Conservation (phyloP, 768 basidiomycete genomes). For the Zangia roseola region DNA sequence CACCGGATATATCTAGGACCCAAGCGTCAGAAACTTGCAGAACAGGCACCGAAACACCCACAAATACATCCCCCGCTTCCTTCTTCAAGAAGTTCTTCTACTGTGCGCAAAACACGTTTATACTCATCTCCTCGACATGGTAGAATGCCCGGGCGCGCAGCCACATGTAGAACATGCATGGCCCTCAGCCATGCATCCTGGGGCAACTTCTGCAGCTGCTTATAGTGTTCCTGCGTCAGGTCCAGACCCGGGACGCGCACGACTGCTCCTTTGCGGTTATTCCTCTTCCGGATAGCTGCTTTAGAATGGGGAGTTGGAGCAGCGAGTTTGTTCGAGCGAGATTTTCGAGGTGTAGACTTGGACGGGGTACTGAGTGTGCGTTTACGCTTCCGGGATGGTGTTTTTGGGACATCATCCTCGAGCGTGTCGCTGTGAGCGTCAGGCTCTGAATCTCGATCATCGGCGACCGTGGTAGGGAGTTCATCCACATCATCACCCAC, state of each 20-base stretch:
- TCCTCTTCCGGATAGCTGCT: constrained; percentile 54
- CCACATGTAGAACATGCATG: constrained; percentile 91
- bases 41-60: constrained; percentile 38
- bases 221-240: constrained; percentile 35
- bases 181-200: constrained; percentile 82
- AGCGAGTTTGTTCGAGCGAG: constrained; percentile 41
- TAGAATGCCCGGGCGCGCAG: constrained; percentile 83
- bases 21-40: constrained; percentile 1
- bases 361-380: constrained; percentile 28
- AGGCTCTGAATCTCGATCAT: constrained; percentile 26
- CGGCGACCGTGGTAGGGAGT: constrained; percentile 10
- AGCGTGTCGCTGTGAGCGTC: constrained; percentile 26
- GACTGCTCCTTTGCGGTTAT: constrained; percentile 25
- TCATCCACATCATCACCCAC: constrained; percentile 22
- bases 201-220: constrained; percentile 52
- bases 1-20: constrained; percentile 85
- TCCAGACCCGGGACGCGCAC: constrained; percentile 37
- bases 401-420: constrained; percentile 40
- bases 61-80: constrained; percentile 96
- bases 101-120: constrained; percentile 64
- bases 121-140: constrained; percentile 91
- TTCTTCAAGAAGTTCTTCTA: constrained; percentile 86
- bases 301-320: constrained; percentile 79
- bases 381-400: constrained; percentile 57
- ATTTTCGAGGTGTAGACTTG: constrained; percentile 36